These are phyloP conservation scores for Limtongozyma cylindracea DNA, from an alignment of 805 yeast species.

Conservation along the genomic window DNA sequence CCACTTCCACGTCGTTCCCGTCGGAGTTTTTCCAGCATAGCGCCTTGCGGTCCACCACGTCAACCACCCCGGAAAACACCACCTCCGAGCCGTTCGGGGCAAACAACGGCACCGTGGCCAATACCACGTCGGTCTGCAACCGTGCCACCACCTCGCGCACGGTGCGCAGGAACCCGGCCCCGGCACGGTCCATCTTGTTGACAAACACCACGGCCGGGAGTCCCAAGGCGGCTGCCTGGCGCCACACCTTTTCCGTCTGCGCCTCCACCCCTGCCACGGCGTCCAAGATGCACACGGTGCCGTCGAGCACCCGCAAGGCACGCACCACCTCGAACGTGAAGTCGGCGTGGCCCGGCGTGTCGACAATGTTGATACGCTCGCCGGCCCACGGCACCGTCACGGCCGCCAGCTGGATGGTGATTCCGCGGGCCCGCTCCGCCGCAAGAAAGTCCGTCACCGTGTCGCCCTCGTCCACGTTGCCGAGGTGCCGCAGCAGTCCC, in stretches of 20 bases:
- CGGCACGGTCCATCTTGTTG: slow-evolving; percentile 91
- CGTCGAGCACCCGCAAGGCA: slow-evolving; percentile 77
- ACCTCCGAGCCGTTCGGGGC: slow-evolving; percentile 9
- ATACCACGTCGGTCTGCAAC: slow-evolving; percentile 44
- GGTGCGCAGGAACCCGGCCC: slow-evolving; percentile 85
- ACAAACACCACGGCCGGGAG: slow-evolving; percentile 66
- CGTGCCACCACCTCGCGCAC: slow-evolving; percentile 63
- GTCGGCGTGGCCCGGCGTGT: slow-evolving; percentile 97
- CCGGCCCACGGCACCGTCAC: slow-evolving; percentile 72
- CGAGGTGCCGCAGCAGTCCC: slow-evolving; percentile 59
- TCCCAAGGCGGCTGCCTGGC: slow-evolving; percentile 38
- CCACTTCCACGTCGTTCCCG: slow-evolving; percentile 27
- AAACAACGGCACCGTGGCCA: slow-evolving; percentile 63
- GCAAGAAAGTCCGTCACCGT: slow-evolving; percentile 85
- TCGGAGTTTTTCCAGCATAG: slow-evolving; percentile 20
- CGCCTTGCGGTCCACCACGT: slow-evolving; percentile 37
- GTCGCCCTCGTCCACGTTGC: slow-evolving; percentile 91
- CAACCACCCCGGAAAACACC: slow-evolving; percentile 47
- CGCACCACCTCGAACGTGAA: slow-evolving; percentile 86
- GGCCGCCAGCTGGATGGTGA: slow-evolving; percentile 92
- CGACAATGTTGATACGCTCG: slow-evolving; percentile 63
- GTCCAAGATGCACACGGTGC: slow-evolving; percentile 80
- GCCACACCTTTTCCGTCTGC: slow-evolving; percentile 95
- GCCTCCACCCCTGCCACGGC: slow-evolving; percentile 98
- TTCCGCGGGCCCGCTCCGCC: slow-evolving; percentile 80